A percentile compares a stretch with the other conserved stretches of the same genome.
These are phyloP conservation scores for Fraxinus pennsylvanica DNA, from an alignment of 257 asterid genomes.

Conservation along the genomic window DNA sequence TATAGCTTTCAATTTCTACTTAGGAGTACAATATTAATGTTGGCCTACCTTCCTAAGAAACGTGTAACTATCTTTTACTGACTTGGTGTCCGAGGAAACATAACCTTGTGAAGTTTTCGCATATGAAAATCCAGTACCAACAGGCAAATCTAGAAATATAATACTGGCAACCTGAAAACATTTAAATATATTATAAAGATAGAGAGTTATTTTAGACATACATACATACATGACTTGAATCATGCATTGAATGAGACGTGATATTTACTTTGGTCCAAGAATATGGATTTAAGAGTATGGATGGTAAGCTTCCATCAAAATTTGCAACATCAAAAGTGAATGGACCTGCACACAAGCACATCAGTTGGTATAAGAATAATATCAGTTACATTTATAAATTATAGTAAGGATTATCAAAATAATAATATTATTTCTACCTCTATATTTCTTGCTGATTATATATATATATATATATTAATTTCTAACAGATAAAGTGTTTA, in stretches of 20 bases:
- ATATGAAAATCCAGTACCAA: conserved; percentile 40
- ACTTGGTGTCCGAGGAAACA: conserved; percentile 30
- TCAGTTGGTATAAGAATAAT: no score
- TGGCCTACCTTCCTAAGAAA: conserved; percentile 30
- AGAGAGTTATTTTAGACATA: background rate
- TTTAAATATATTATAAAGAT: no score
- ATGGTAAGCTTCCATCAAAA: conserved; percentile 42
- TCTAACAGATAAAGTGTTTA: no score
- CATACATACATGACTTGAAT: no score
- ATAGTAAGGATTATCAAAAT: no score
- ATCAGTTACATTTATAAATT: no score
- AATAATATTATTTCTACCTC: no score
- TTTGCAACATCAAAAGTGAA: conserved; percentile 31
- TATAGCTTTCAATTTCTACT: no score
- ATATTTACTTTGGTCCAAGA: conserved; percentile 52
- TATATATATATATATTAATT: no score
- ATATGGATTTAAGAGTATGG: conserved; percentile 35
- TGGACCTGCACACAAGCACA: conserved; percentile 39
- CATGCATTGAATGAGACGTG: background rate
- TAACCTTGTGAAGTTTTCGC: conserved; percentile 28
- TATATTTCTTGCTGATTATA: no score
- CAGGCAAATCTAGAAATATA: conserved; percentile 36
- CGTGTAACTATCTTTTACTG: conserved; percentile 22
- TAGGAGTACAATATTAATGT: no score
- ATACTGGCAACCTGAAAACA: conserved; percentile 32